Evolutionary conservation across 1,284 basidiomycete species (phyloP), one percentile per base, ranked within the genome.

Genomic region (Moniliophthora roreri): DNA sequence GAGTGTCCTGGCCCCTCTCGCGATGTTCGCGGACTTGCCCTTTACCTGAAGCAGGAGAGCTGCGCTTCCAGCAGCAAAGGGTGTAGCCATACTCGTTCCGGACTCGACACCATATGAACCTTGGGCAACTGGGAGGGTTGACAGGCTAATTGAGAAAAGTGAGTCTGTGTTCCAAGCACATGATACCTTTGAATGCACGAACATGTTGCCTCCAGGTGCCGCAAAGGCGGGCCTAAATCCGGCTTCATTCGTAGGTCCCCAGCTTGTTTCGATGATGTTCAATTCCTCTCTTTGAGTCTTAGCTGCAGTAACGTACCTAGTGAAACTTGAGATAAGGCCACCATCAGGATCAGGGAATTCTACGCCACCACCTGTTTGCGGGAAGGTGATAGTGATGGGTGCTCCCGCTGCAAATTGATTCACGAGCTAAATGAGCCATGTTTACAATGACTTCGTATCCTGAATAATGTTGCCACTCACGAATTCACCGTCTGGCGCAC

Each of bases 11-110:
- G 79, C 77, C 32, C 59, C 62, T 26, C 60, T 66, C 13, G 73
- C 76, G 26, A 76, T 75, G 11, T 63, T 64, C 8, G 66, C 59
- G 11, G 67, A 67, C 53, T 74, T 77, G 23, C 83, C 80, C 63
- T 79, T 81, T 28, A 74, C 78, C 21, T 76, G 66, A 42, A 90
- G 73, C 49, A 87, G 74, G 2, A 91, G 74, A 1, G 87, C 89
- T 15, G 82, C 75, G 36, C 79, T 76, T 10, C 87, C 89, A 3
- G 88, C 81, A 48, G 83, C 71, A 68, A 82, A 85, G 0, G 78
- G 79, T 0, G 73, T 71, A 11, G 75, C 70, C 76, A 78, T 76
- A 15, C 34, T 46, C 1, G 75, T 77, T 28, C 75, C 76, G 24
- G 73, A 76, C 9, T 63, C 53, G 16, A 75, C 65, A 16, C 46